phyloP scores from a whole-genome alignment of 129 eudicot species.

The Tagetes patula region DNA sequence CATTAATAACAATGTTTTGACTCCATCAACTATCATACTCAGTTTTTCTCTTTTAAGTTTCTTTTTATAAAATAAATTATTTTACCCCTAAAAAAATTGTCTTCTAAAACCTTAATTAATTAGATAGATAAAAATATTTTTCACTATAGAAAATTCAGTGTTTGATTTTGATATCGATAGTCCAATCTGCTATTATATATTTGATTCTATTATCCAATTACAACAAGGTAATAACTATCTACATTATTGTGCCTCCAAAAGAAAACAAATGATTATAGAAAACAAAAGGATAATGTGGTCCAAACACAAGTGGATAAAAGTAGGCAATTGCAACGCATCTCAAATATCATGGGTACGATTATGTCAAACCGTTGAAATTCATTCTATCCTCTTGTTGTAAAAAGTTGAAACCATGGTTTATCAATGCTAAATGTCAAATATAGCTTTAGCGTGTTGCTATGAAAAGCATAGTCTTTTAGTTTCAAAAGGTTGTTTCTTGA shows the following conservation, averaged over 20 bases:
- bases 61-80: too few relatives aligned
- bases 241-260: constrained; percentile 14
- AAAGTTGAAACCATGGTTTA: constrained; percentile 27
- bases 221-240: too few relatives aligned
- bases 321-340: constrained; percentile 13
- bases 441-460: neutral
- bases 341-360: neutral
- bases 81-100: too few relatives aligned
- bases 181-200: too few relatives aligned
- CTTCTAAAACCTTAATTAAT: too few relatives aligned
- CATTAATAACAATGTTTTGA: too few relatives aligned
- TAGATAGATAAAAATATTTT: too few relatives aligned
- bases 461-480: neutral
- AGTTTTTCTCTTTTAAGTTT: too few relatives aligned
- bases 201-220: too few relatives aligned
- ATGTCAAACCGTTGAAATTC: constrained; percentile 4
- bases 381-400: constrained; percentile 9
- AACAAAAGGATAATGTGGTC: constrained; percentile 21
- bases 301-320: constrained; percentile 29
- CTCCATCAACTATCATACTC: too few relatives aligned
- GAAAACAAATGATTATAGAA: neutral
- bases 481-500: neutral
- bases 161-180: too few relatives aligned
- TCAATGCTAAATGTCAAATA: neutral
- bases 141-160: too few relatives aligned